phyloP scores from a whole-genome alignment of 257 asterid genomes.

The Solanum paucissectum region DNA sequence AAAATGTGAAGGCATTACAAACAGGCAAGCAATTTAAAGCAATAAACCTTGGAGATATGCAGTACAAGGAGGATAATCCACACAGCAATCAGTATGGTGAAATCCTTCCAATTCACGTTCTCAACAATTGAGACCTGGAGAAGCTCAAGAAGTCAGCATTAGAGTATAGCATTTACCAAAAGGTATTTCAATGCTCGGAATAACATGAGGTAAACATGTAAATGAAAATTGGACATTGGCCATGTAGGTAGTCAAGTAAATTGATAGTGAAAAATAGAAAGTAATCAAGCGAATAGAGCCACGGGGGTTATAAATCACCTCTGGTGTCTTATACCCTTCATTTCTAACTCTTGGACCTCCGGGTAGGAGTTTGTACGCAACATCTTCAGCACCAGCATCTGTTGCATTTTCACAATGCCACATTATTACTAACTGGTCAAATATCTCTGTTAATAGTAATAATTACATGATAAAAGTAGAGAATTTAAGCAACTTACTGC shows the following conservation, averaged over 20 bases:
- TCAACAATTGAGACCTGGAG: conserved; percentile 28
- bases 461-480: neutral
- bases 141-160: neutral
- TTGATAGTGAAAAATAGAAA: neutral
- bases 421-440: neutral
- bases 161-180: neutral
- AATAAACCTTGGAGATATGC: conserved; percentile 36
- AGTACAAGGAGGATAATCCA: conserved; percentile 36
- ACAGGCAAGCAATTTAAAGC: neutral
- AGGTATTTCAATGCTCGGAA: neutral
- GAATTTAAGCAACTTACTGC: conserved; percentile 21
- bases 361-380: conserved; percentile 30
- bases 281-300: neutral
- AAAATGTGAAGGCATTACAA: neutral
- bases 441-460: neutral
- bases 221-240: neutral
- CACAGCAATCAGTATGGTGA: conserved; percentile 29
- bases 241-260: neutral
- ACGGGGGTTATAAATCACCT: conserved; percentile 17
- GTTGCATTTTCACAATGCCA: neutral
- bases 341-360: conserved; percentile 17
- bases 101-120: conserved; percentile 41
- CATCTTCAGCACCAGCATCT: conserved; percentile 24
- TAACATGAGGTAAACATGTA: neutral
- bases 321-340: conserved; percentile 12